Base-by-base conservation (phyloP, 257 asterid genomes). In the Catharanthus roseus region DNA sequence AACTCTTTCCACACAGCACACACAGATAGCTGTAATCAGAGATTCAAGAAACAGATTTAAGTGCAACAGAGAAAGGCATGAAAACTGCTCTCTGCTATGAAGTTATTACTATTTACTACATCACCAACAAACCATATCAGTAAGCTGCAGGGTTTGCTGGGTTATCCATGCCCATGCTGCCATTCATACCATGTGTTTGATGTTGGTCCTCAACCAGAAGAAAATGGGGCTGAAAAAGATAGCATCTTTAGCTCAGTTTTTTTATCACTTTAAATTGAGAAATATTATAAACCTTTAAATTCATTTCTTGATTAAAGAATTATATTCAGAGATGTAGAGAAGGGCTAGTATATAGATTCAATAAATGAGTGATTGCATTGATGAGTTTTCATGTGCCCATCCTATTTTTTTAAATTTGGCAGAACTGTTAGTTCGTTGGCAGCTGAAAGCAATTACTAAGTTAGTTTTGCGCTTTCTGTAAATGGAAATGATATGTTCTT, bases 361-460 rank as follows among this genome's bases (percentile, higher is more conserved):
- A 72, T 77, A 70, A 80, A 76, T 73, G 71, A 38, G 1, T 33
- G 53, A 39, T 47, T 49, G 72, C 82, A 84, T 64, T 81, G 33
- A 80, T 76, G 55, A 76, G 3, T 50, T 55, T 42, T 66, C 61
- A 56, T 38, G 26, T 65, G 47, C n/a, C 74, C 74, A 67, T 47
- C 66, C 71, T 56, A 34, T 71, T 66, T 36, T 31, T 72, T 50
- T 74, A 71, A 51, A 74, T 67, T 70, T 54, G 65, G 33, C 2
- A 26, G 19, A 28, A 56, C 50, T 26, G 71, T 62, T 73, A 53
- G 80, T 41, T 31, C 12, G 65, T 69, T 61, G 78, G 75, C 73
- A 68, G 83, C 75, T 77, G 86, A 71, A 75, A 77, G 57, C 77
- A 75, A 73, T n/a, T 26, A 38, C n/a, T n/a, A 49, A 16, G 53